Evolutionary conservation across 2,329 filamentous ascomycete species (phyloP), one percentile per base, ranked within the genome.

Genomic region (Penicillium sp.): DNA sequence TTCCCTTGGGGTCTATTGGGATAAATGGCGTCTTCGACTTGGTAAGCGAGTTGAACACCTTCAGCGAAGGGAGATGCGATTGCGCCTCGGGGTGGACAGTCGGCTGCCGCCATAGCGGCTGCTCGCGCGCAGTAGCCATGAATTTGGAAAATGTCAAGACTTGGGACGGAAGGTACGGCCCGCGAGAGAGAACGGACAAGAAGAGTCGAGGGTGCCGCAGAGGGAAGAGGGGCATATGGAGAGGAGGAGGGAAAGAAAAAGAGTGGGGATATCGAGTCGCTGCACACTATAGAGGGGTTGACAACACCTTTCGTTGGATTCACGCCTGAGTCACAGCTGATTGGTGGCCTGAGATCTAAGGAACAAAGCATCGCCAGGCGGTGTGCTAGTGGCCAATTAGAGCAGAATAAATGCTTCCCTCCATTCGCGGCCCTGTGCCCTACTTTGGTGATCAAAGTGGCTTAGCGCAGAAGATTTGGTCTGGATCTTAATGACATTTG

Each of bases 1-100:
- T 85, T 38, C 84, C 85, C 29, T 87, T 85, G 8, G 84, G 81
- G 72, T 93, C 88, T 52, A 91, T 84, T 15, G 92, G 91, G 48
- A 89, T 80, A 72, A 96, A 95, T 5, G 88, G 85, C 49, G 89
- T 89, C 72, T 93, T 91, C 11, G 83, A 83, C 64, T 90, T 86
- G 11, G 91, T 90, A 71, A 96, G 82, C 6, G 90, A 93, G 79
- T 95, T 96, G 83, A 90, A 92, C 67, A 96, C 83, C 73, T 88
- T 90, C 69, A 96, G 82, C 52, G 86, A 77, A n/a, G 85, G 83
- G 50, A 83, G 72, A 56, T 71, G 68, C 26, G 71, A 67, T 60
- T 74, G 68, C 60, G 71, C 69, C 45, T 75, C 72, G 15, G 73
- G 59, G 50, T 68, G 68, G 46, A 71, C 61, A 54, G 70, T 60